phyloP scores from a whole-genome alignment of 495 filamentous ascomycete genomes.

The Geopyxis carbonaria region DNA sequence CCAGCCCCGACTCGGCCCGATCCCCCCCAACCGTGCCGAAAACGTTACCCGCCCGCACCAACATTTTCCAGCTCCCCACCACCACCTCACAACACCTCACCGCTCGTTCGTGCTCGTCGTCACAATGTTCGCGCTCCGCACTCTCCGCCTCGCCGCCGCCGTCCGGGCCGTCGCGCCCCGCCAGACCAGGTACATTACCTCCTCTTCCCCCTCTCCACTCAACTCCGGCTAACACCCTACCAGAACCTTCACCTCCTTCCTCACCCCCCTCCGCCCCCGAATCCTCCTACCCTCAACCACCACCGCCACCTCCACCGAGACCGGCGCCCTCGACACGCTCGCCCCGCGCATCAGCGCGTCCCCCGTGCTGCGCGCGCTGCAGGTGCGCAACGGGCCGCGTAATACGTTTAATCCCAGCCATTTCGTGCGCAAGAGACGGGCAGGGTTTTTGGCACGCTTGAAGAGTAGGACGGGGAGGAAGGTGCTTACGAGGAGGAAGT shows the following conservation, averaged over 20 bases:
- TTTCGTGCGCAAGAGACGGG: constrained; percentile 51
- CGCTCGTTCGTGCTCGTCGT: too few relatives aligned
- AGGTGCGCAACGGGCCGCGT: constrained; percentile 39
- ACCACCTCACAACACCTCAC: too few relatives aligned
- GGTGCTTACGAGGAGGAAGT: constrained; percentile 39
- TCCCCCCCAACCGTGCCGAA: too few relatives aligned
- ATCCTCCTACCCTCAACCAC: constrained; percentile 21
- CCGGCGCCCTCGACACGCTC: constrained; percentile 31
- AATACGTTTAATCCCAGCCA: constrained; percentile 51
- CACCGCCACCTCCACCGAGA: constrained; percentile 14
- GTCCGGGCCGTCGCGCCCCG: background rate
- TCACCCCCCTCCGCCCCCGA: constrained; percentile 26
- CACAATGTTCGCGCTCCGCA: constrained; percentile 5
- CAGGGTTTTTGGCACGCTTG: constrained; percentile 48
- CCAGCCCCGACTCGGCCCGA: too few relatives aligned
- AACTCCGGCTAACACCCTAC: background rate
- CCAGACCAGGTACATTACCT: background rate
- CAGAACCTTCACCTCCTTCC: constrained; percentile 28
- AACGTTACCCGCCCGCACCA: too few relatives aligned
- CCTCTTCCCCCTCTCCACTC: background rate
- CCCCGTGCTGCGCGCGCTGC: constrained; percentile 30
- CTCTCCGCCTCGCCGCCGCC: background rate
- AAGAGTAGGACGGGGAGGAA: constrained; percentile 38
- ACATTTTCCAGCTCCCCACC: too few relatives aligned
- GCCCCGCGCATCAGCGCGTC: constrained; percentile 37